phyloP scores from a whole-genome alignment of 2,329 filamentous ascomycete species.

The Alternaria rosae region DNA sequence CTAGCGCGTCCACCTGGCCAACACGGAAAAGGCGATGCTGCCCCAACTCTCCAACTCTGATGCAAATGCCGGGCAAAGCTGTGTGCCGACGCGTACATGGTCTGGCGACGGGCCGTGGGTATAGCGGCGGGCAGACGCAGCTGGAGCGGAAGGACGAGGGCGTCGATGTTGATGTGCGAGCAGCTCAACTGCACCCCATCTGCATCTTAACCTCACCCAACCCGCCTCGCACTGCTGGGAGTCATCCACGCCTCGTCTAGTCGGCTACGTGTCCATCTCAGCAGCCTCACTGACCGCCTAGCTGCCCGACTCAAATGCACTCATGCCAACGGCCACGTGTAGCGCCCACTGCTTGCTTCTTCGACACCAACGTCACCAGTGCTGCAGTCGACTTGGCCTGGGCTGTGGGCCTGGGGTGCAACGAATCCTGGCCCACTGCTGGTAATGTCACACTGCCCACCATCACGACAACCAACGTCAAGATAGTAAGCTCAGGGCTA shows the following conservation, averaged over 20 bases:
- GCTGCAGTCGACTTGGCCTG: neutral
- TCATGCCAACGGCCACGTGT: slow-evolving; percentile 27
- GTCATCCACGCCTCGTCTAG: slow-evolving; percentile 6
- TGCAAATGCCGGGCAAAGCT: slow-evolving; percentile 35
- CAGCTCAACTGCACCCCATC: slow-evolving; percentile 13
- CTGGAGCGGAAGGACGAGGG: neutral
- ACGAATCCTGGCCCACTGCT: neutral
- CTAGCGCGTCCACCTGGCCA: neutral
- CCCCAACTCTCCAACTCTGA: slow-evolving; percentile 47
- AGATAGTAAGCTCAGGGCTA: neutral
- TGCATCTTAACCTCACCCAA: slow-evolving; percentile 6
- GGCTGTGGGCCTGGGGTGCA: slow-evolving; percentile 3
- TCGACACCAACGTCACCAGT: slow-evolving; percentile 4
- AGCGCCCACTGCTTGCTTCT: slow-evolving; percentile 4
- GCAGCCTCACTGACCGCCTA: slow-evolving; percentile 21
- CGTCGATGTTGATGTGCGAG: slow-evolving; percentile 8
- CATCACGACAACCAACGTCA: neutral
- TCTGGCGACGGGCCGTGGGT: slow-evolving; percentile 28
- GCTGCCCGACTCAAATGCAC: slow-evolving; percentile 21
- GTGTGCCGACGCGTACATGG: slow-evolving; percentile 44
- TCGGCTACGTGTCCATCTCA: slow-evolving; percentile 29
- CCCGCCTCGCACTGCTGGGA: neutral
- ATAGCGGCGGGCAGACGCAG: neutral
- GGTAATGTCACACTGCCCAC: neutral
- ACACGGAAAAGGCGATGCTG: slow-evolving; percentile 22